Evolutionary conservation across 1,284 basidiomycete genomes (phyloP), one percentile per base, ranked within the genome.

Genomic region (Inonotus hispidus): DNA sequence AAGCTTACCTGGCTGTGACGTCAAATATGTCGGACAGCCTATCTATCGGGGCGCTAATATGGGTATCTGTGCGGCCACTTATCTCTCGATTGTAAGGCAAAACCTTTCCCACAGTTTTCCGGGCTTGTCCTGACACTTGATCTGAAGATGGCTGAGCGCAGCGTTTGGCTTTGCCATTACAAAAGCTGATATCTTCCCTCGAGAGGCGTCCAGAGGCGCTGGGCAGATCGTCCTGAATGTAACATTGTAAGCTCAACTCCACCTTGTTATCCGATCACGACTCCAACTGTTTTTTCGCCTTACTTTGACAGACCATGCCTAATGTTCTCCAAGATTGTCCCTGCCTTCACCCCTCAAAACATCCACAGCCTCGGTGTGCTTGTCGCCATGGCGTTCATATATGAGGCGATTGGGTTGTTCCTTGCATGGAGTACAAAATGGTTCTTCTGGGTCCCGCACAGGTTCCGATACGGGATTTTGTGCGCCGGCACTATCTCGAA

Each of bases 281-380:
- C 2, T 13, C 7, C n/a, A 14, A 32, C 2, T 11, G 7, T 35
- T 19, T 52, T 14, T 45, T 37, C 8, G 19, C 11, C 14, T 11
- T 23, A 41, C 25, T 41, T 1, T n/a, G 11, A 7, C 62, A 77
- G 82, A 0, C 68, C 91, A 2, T 82, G 81, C 62, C 78, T 93
- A 11, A 76, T 92, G 74, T 92, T 93, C 71, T 85, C 85, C 1
- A 90, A 87, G 65, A 90, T 93, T 64, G 80, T 92, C 0, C 83
- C 88, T 0, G 82, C 89, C 0, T 90, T 93, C 66, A 83, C 78
- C 1, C 68, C 80, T 0, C 78, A 86, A 37, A 92, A 90, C 66
- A 77, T 90, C 39, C 63, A 72, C 27, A 81, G 83, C 1, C 73
- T 92, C 47, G 90, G 90, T 78, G 84, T 83, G 1, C 74, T 87